Percentiles rank a stretch among this genome's conserved stretches.
These are phyloP conservation scores for Psilocybe tampanensis DNA, from an alignment of 768 basidiomycete species.

Conservation along the genomic window DNA sequence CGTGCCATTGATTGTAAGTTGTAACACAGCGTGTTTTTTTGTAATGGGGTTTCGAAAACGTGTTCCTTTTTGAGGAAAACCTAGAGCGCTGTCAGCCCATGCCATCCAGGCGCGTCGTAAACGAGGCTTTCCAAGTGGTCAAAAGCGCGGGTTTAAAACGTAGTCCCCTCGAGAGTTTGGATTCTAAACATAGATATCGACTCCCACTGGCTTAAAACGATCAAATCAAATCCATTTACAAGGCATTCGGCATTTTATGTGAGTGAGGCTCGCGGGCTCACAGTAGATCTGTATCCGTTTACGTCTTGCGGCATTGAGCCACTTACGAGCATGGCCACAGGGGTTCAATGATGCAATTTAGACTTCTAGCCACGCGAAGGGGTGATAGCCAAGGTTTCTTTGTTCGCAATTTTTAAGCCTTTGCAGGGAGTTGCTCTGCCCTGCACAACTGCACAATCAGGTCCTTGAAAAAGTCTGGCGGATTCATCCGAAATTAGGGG, in stretches of 20 bases:
- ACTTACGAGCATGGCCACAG: slow-evolving; percentile 15
- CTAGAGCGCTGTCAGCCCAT: too few species aligned
- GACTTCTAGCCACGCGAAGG: slow-evolving; percentile 15
- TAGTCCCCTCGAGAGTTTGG: too few species aligned
- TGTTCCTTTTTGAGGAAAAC: too few species aligned
- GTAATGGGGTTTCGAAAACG: too few species aligned
- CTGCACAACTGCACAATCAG: slow-evolving; percentile 5
- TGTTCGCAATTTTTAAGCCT: neutral
- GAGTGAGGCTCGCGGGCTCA: slow-evolving; percentile 6
- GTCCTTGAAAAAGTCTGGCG: slow-evolving; percentile 7
- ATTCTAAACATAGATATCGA: too few species aligned
- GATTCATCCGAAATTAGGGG: slow-evolving; percentile 9
- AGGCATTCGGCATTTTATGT: neutral
- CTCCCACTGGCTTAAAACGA: too few species aligned
- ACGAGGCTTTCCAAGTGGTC: too few species aligned
- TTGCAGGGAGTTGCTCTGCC: neutral
- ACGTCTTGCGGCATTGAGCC: slow-evolving; percentile 2
- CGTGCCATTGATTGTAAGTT: too few species aligned
- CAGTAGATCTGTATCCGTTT: neutral
- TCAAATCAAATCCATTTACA: too few species aligned
- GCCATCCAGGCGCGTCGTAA: too few species aligned
- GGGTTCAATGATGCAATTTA: slow-evolving; percentile 23
- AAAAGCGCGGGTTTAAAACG: too few species aligned
- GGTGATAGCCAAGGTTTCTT: slow-evolving; percentile 2
- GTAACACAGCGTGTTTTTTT: too few species aligned